Base-by-base conservation (phyloP, 768 basidiomycete species). In the Mycena kentingensis region DNA sequence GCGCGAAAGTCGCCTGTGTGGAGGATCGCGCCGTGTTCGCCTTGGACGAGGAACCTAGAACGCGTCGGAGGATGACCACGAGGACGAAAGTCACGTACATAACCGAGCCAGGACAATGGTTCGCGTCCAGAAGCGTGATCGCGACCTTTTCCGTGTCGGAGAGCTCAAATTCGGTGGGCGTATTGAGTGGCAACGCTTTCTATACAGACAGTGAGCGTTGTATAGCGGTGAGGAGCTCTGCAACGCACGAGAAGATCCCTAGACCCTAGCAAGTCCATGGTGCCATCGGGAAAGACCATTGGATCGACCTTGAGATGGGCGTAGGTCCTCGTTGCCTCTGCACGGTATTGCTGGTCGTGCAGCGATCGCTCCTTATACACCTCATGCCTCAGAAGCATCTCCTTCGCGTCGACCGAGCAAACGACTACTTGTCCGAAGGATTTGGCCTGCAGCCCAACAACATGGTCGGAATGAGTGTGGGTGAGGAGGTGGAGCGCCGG, bases 1-100 rank as follows among this genome's bases (percentile, higher is more conserved):
- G 90, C 90, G 29, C 96, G 82, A 49, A 98, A 78, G 67, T 99
- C 96, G 28, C 96, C 96, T 0, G 96, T 98, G 63, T 97, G 93
- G 10, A 99, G 80, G 25, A 98, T 75, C 0, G 90, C 77, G 7
- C 86, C 83, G 49, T 77, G 67, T 3, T 74, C 51, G 16, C 88
- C 87, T 66, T 92, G 87, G 37, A 96, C 81, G 16, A 94, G 77
- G 63, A 89, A 96, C 88, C 93, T 96, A 57, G 16, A 28, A 5
- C 8, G 8, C 50, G 25, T 38, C 48, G 42, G 45, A 21, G 41
- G 36, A 34, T 22, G 19, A 28, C 5, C 24, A 5, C 0, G 29
- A 7, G 26, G 11, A 35, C 21, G 8, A 18, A 18, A 25, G 41
- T 6, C 4, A 70, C 84, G 24, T 62, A 93, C 94, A 98, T 96